phyloP scores from a whole-genome alignment of 1,139 yeast genomes.

The Debaryomycetaceae sp. region DNA sequence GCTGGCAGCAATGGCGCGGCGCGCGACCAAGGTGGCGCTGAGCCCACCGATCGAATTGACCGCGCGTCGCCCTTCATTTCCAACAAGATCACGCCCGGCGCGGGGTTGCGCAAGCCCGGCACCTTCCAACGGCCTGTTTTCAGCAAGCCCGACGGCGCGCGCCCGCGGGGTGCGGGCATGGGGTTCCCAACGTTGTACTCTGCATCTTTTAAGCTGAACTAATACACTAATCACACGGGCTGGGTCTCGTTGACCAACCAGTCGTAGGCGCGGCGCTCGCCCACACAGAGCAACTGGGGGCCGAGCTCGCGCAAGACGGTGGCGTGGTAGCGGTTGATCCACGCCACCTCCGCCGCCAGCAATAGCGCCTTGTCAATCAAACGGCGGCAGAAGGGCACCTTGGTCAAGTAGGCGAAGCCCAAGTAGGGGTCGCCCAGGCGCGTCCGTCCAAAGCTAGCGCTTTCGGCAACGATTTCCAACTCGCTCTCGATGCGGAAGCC shows the following conservation, averaged over 20 bases:
- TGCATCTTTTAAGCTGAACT: slow-evolving; percentile 18
- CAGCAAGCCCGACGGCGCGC: slow-evolving; percentile 15
- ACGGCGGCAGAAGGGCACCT: slow-evolving; percentile 49
- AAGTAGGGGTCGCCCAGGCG: slow-evolving; percentile 32
- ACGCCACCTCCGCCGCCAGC: slow-evolving; percentile 36
- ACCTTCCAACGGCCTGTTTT: slow-evolving; percentile 37
- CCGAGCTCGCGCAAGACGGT: slow-evolving; percentile 34
- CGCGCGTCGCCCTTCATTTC: slow-evolving; percentile 35
- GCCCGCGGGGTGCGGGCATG: slow-evolving; percentile 16
- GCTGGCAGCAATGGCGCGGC: background rate
- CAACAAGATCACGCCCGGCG: slow-evolving; percentile 18
- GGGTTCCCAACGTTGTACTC: slow-evolving; percentile 26
- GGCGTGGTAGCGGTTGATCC: slow-evolving; percentile 48
- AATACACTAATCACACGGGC: slow-evolving; percentile 18
- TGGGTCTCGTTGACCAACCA: slow-evolving; percentile 39
- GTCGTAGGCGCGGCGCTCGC: slow-evolving; percentile 32
- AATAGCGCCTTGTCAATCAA: slow-evolving; percentile 40
- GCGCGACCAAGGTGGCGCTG: background rate
- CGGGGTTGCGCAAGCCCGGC: slow-evolving; percentile 48
- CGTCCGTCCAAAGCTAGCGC: slow-evolving; percentile 29
- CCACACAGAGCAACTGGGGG: slow-evolving; percentile 30
- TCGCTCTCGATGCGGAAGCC: slow-evolving; percentile 56
- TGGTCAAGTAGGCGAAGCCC: slow-evolving; percentile 47
- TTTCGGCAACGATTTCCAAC: slow-evolving; percentile 37
- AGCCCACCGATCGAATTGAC: background rate